Conservation (phyloP, 106 monocot species). For the Platanthera guangdongensis region DNA sequence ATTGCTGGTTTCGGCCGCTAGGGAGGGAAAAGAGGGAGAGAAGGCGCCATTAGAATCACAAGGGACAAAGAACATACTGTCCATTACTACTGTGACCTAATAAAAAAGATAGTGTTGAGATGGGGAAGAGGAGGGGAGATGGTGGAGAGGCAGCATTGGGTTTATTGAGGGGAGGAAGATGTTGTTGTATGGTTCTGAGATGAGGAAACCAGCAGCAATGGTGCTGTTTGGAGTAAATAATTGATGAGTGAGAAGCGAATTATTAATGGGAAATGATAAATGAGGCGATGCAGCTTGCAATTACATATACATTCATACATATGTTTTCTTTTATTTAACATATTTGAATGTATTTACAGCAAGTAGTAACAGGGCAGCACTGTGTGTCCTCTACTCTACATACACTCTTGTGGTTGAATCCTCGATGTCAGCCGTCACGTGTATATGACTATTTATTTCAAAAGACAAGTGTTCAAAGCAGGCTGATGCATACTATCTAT, state of each 20-base stretch:
- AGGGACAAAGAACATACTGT: neutral
- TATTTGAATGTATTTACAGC: no score
- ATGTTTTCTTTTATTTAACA: no score
- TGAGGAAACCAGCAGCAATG: neutral
- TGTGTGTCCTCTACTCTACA: no score
- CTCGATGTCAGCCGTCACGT: no score
- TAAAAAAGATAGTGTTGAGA: neutral
- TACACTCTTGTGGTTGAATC: no score
- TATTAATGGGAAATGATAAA: conserved; percentile 3
- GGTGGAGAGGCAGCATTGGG: neutral
- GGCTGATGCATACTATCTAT: no score
- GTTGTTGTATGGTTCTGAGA: neutral
- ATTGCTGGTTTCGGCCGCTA: neutral
- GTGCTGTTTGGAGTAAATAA: neutral
- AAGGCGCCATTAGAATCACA: neutral
- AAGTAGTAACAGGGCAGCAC: no score
- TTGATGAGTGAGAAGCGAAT: neutral
- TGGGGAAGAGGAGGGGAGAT: neutral
- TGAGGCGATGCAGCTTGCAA: conserved; percentile 1
- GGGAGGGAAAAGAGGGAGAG: neutral
- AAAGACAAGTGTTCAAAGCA: no score
- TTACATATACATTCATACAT: neutral
- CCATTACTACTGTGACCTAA: neutral
- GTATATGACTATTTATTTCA: no score
- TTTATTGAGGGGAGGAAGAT: neutral